Evolutionary conservation across 768 basidiomycete genomes (phyloP), one percentile per base, ranked within the genome.

Genomic region (Psilocybe subaeruginosa): DNA sequence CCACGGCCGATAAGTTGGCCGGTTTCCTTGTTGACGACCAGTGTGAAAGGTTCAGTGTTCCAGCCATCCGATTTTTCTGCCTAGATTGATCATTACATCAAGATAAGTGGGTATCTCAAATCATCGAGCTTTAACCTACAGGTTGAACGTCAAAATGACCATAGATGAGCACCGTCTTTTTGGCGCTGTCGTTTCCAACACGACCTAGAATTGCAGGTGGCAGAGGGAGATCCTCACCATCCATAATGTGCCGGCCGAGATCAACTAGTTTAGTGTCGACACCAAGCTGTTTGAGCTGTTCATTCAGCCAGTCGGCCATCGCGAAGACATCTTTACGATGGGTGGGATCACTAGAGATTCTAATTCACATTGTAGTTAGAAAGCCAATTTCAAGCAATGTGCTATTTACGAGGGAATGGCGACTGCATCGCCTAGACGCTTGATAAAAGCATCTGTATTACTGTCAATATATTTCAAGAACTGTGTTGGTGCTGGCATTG

Each of bases 71-170:
- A 77, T 63, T 76, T 78, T 58, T 73, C 72, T 3, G 81, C 81
- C 80, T 81, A 43, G 27, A 54, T 35, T 8, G 46, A 46, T 56
- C 29, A 5, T 30, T 1, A 4, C 9, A 41, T 39, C 27, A 59
- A n/a, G 16, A 52, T 35, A n/a, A 6, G 5, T 43, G 31, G 47
- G 19, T 11, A 19, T 16, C 14, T n/a, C 17, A 57, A 35, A 58
- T 43, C 41, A 43, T 23, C 2, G 23, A 23, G 23, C 23, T 23
- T 23, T 23, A 23, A 23, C 58, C 33, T 61, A 92, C 92, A 8
- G 96, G 95, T 69, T 97, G 96, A 6, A 97, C 96, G 70, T 97
- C 95, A 70, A 93, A 97, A 73, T 98, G 96, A 1, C 94, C 96
- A 71, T 98, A 98, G 33, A 98, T 77, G 30, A 97, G 82, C 35